These are phyloP conservation scores for Camellia oleifera DNA, from an alignment of 179 eudicot species.

Conservation along the genomic window DNA sequence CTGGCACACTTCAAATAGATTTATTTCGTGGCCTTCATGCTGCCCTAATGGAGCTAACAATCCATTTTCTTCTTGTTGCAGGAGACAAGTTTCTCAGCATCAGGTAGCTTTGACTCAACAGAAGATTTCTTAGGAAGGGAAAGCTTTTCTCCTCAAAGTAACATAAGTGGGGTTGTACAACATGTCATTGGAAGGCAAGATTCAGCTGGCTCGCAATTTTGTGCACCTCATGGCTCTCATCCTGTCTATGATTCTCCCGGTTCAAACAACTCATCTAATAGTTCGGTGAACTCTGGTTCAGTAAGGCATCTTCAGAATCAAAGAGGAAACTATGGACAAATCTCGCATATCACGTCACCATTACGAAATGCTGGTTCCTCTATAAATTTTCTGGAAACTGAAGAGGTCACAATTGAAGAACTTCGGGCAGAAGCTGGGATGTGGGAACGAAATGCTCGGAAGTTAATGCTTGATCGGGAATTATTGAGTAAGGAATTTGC, in stretches of 20 bases:
- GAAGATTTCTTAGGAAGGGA: constrained; percentile 52
- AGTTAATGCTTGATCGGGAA: constrained; percentile 40
- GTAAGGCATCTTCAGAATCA: constrained; percentile 25
- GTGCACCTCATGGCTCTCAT: constrained; percentile 28
- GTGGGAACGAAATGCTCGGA: constrained; percentile 65
- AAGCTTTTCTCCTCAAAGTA: constrained; percentile 38
- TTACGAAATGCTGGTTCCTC: constrained; percentile 33
- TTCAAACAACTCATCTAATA: constrained; percentile 25
- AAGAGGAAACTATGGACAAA: constrained; percentile 22
- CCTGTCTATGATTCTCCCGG: constrained; percentile 29
- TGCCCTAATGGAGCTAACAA: background rate
- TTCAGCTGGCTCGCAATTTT: constrained; percentile 35
- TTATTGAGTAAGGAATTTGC: constrained; percentile 37
- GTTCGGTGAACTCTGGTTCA: constrained; percentile 26
- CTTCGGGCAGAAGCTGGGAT: constrained; percentile 44
- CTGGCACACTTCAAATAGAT: background rate
- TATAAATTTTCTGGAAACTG: constrained; percentile 42
- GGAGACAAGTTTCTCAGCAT: constrained; percentile 59
- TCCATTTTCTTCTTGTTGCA: constrained; percentile 21
- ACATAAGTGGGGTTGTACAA: constrained; percentile 24
- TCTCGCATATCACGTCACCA: constrained; percentile 33
- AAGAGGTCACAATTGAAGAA: constrained; percentile 47
- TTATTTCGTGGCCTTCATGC: background rate
- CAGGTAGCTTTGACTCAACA: constrained; percentile 56
- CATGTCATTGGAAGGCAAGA: constrained; percentile 42